These are phyloP conservation scores for Aeminium ludgeri DNA, from an alignment of 495 filamentous ascomycete species.

Conservation along the genomic window DNA sequence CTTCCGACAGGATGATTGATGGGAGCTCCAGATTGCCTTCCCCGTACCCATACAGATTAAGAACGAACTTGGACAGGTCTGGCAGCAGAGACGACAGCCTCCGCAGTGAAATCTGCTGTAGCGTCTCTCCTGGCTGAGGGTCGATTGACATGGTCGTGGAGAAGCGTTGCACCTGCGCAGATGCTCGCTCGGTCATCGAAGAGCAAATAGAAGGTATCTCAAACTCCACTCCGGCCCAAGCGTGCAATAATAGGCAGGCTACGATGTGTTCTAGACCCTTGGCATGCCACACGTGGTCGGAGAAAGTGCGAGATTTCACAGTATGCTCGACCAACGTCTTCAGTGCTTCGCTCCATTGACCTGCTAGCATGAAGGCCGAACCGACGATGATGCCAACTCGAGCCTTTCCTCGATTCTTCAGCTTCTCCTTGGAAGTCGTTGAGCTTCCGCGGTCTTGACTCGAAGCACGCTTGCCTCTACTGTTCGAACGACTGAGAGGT, in stretches of 20 bases:
- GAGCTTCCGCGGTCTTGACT: slow-evolving; percentile 69
- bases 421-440: slow-evolving; percentile 52
- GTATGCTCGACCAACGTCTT: slow-evolving; percentile 72
- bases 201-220: slow-evolving; percentile 36
- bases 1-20: slow-evolving; percentile 42
- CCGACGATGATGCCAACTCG: slow-evolving; percentile 68
- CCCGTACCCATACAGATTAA: slow-evolving; percentile 60
- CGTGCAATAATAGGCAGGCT: slow-evolving; percentile 65
- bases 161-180: slow-evolving; percentile 1
- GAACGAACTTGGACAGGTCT: slow-evolving; percentile 63
- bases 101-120: slow-evolving; percentile 29
- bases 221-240: slow-evolving; percentile 76
- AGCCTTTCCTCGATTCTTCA: slow-evolving; percentile 66
- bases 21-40: slow-evolving; percentile 11
- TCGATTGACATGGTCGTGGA: slow-evolving; percentile 8
- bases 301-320: slow-evolving; percentile 55
- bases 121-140: slow-evolving; percentile 1
- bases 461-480: slow-evolving; percentile 23
- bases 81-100: slow-evolving; percentile 47
- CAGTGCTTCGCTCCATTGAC: slow-evolving; percentile 76
- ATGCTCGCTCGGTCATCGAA: slow-evolving; percentile 6
- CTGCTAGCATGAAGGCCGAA: slow-evolving; percentile 71
- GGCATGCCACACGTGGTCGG: slow-evolving; percentile 91
- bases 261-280: slow-evolving; percentile 82
- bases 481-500: slow-evolving; percentile 10